Conservation (phyloP, 2,329 filamentous ascomycete species). For the Ceratocystis variospora region DNA sequence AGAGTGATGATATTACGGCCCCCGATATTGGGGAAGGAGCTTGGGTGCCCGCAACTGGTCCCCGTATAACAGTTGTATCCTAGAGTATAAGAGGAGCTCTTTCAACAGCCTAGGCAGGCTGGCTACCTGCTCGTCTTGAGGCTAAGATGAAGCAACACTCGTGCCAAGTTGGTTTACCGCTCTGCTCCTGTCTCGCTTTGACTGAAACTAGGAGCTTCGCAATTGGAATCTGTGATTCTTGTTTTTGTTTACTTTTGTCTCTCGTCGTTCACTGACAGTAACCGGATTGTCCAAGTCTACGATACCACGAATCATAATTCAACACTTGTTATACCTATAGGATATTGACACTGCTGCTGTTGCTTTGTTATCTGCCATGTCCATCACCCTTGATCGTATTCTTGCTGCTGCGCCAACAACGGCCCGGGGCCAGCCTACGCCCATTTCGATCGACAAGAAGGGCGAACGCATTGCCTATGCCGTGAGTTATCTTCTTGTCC, state of each 20-base stretch:
- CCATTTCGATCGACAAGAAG: slow-evolving; percentile 75
- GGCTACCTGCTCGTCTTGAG: not conserved
- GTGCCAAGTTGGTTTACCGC: not conserved
- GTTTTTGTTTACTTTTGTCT: not conserved
- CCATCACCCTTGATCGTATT: slow-evolving; percentile 51
- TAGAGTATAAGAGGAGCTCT: not conserved
- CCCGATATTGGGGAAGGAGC: not conserved
- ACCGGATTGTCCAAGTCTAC: not conserved
- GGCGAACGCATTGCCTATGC: slow-evolving; percentile 88
- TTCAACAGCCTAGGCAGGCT: not conserved
- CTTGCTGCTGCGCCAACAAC: slow-evolving; percentile 78
- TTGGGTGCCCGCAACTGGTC: not conserved
- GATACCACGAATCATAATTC: too few relatives aligned
- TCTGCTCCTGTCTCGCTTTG: not conserved
- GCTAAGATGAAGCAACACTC: not conserved
- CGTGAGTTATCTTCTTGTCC: slow-evolving; percentile 37
- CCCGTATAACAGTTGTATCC: not conserved
- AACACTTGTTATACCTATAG: not conserved
- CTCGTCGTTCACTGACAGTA: not conserved
- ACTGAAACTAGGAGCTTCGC: too few relatives aligned
- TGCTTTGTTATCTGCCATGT: slow-evolving; percentile 28
- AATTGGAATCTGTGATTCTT: too few relatives aligned
- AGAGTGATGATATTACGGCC: not conserved
- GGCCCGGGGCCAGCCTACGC: slow-evolving; percentile 72
- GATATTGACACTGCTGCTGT: not conserved